Evolutionary conservation across 208 protist genomes (phyloP).

Genomic region (Paratrypanosoma confusum): DNA sequence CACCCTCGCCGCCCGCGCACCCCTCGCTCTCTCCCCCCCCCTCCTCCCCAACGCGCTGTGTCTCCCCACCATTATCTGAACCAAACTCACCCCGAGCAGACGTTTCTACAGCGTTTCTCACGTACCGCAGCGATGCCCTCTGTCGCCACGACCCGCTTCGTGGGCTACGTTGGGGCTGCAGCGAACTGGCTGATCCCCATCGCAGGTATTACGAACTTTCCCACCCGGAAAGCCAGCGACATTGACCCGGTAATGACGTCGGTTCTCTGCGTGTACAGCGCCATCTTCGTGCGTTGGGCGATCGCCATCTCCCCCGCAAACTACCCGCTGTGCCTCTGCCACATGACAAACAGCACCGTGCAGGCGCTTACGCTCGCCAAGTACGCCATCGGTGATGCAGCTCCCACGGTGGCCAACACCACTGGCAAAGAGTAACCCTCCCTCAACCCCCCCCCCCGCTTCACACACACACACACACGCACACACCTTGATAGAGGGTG

Average conservation of each 20-base stretch:
- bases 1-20: too few relatives aligned
- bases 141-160: too few relatives aligned
- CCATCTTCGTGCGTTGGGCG: constrained; percentile 76
- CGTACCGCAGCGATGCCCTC: too few relatives aligned
- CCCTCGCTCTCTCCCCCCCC: too few relatives aligned
- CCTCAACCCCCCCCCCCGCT: too few relatives aligned
- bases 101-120: too few relatives aligned
- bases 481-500: too few relatives aligned
- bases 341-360: constrained; percentile 68
- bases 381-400: constrained; percentile 16
- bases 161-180: constrained; percentile 73
- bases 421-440: neutral
- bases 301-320: constrained; percentile 77
- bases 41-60: too few relatives aligned
- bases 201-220: constrained; percentile 76
- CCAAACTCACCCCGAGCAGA: too few relatives aligned
- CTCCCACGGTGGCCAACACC: neutral
- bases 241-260: constrained; percentile 78
- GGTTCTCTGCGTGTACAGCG: constrained; percentile 64
- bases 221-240: constrained; percentile 54
- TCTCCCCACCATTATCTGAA: too few relatives aligned
- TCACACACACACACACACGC: too few relatives aligned
- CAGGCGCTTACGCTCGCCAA: constrained; percentile 50
- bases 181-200: constrained; percentile 88
- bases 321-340: constrained; percentile 77